Conservation (phyloP, 225 moss, liverwort and hornwort genomes). For the Pleurozium schreberi region DNA sequence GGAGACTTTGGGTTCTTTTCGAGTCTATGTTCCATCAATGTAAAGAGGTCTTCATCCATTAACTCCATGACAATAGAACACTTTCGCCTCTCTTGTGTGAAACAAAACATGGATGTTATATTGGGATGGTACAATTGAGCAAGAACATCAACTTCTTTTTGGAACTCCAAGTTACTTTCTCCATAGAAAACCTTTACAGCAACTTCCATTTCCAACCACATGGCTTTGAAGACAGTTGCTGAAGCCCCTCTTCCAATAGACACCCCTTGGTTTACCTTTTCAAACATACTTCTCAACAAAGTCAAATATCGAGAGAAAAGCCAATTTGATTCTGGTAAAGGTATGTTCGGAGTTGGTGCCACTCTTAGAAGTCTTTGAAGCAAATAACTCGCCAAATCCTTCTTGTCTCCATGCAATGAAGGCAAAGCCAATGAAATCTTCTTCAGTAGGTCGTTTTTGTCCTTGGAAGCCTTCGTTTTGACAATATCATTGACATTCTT, state of each 20-base stretch:
- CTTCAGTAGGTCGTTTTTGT: not conserved
- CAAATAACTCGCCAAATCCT: not conserved
- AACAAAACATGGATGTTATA: not conserved
- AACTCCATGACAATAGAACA: not conserved
- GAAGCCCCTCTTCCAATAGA: not conserved
- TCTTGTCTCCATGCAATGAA: not conserved
- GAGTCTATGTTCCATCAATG: not conserved
- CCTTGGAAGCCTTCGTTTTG: not conserved
- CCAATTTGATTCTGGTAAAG: not conserved
- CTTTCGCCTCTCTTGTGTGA: not conserved
- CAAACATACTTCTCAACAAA: not conserved
- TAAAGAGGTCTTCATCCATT: not conserved
- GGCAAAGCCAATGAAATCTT: not conserved
- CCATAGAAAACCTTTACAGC: not conserved
- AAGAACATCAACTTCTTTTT: not conserved
- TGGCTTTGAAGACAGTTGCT: not conserved
- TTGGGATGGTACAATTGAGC: not conserved
- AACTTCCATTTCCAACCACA: not conserved
- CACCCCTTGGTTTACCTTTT: not conserved
- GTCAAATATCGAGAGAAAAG: not conserved
- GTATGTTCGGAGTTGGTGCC: not conserved
- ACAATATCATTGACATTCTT: not conserved
- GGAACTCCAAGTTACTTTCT: rapidly evolving
- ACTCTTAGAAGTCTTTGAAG: not conserved
- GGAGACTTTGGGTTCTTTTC: rapidly evolving